phyloP scores from a whole-genome alignment of 2,329 filamentous ascomycete genomes.

The Aspergillus aculeatinus region DNA sequence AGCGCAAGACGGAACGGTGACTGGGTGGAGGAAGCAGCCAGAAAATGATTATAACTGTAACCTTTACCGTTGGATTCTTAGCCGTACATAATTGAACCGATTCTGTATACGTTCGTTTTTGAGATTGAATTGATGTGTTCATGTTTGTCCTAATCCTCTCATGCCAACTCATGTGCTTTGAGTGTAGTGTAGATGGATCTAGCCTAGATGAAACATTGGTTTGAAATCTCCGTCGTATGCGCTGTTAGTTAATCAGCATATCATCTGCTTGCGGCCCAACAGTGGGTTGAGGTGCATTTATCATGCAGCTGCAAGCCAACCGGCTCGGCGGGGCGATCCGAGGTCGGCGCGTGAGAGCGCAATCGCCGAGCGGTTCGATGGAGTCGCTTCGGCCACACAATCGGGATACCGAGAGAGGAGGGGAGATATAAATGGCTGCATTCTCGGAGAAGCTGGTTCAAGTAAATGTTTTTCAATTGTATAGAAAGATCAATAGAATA shows the following conservation, averaged over 20 bases:
- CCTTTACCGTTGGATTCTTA: background rate
- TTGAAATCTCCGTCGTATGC: no score
- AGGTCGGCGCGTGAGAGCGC: background rate
- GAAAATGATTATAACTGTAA: background rate
- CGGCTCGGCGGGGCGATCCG: background rate
- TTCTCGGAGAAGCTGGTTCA: background rate
- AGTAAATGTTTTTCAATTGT: no score
- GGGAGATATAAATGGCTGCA: constrained; percentile 14
- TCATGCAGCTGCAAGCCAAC: background rate
- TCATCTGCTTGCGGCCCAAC: background rate
- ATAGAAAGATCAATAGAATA: background rate
- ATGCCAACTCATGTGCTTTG: no score
- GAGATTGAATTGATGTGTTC: background rate
- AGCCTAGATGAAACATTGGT: no score
- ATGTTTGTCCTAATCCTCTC: background rate
- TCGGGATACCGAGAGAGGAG: constrained; percentile 17
- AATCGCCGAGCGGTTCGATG: background rate
- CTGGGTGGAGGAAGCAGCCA: background rate
- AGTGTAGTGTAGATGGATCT: no score
- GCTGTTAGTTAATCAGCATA: no score
- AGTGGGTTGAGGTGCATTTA: background rate
- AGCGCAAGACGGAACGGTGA: constrained; percentile 8
- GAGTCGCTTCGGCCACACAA: constrained; percentile 16
- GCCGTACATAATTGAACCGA: constrained; percentile 9
- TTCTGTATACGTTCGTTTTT: constrained; percentile 3